Evolutionary conservation across 2,329 filamentous ascomycete genomes (phyloP), one percentile per base, ranked within the genome.

Genomic region (Macrophomina tecta): DNA sequence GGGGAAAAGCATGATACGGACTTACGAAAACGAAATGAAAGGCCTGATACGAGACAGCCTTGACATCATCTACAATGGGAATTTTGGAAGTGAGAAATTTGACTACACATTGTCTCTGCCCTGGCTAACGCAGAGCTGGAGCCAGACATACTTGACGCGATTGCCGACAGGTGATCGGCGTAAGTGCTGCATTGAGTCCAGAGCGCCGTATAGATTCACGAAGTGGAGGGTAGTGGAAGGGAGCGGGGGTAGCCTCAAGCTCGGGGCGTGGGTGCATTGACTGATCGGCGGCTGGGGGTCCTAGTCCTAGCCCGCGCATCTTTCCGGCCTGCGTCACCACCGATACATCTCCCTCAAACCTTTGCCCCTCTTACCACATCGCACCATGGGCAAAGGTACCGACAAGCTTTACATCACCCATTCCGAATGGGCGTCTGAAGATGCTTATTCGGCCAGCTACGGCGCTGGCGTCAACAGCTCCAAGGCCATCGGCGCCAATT

Each of bases 381-480:
- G 9, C 61, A 65, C 52, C 16, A 79, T 79, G 77, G 77, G 77
- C 8, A 79, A 78, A 71, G 74, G 74, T 36, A 81, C 79, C 7
- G 79, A 81, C 71, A 81, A 80, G 64, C 78, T 81, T 58, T 81
- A 80, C 72, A 99, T 99, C 75, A 99, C 95, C 65, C 96, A 99
- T 82, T 96, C 92, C 48, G 95, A 99, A 84, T 99, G 95, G 95
- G 90, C 93, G 7, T 97, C 93, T 5, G 89, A 90, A 56, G 94
- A 97, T 79, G 89, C 92, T 68, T 97, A 92, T 80, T 91, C 91
- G 38, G 93, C 93, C 71, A 94, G 89, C 76, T 90, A 90, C 66
- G 89, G 88, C 72, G 87, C 90, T 66, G 89, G 89, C 61, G 82
- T 83, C 78, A 86, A 76, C 77, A 89, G 81, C 79, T 85, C 74